Conservation (phyloP, 257 asterid species). For the Eustoma russellianum region DNA sequence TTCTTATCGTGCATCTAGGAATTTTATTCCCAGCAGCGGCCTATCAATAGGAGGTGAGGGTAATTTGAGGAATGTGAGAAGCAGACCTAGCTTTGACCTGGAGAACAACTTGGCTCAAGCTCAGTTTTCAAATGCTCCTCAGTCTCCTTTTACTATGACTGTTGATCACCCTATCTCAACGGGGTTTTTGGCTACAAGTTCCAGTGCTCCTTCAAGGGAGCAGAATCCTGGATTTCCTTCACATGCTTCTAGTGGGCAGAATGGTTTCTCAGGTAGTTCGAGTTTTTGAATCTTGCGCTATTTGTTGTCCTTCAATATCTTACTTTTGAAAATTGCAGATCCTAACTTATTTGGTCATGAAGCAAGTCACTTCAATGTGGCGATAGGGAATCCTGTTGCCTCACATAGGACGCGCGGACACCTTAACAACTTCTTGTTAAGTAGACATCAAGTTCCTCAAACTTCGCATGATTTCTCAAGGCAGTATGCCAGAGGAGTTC, state of each 20-base stretch:
- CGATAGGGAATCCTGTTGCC: constrained; percentile 30
- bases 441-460: constrained; percentile 37
- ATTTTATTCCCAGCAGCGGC: constrained; percentile 36
- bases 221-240: constrained; percentile 33
- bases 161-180: constrained; percentile 31
- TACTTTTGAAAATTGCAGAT: constrained; percentile 33
- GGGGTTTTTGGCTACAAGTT: constrained; percentile 41
- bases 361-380: constrained; percentile 26
- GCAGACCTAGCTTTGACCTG: constrained; percentile 40
- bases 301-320: constrained; percentile 12
- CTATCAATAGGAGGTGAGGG: constrained; percentile 53
- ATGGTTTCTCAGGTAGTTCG: constrained; percentile 37
- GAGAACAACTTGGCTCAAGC: constrained; percentile 35
- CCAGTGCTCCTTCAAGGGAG: constrained; percentile 38
- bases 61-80: constrained; percentile 58
- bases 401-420: constrained; percentile 37
- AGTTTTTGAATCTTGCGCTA: background rate
- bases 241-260: constrained; percentile 38
- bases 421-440: constrained; percentile 29
- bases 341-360: constrained; percentile 40
- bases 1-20: constrained; percentile 40
- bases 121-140: constrained; percentile 31
- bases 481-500: constrained; percentile 44
- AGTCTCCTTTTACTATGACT: constrained; percentile 26
- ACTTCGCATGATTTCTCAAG: constrained; percentile 22